phyloP scores from a whole-genome alignment of 164 flowering plant species.

The Cinnamomum chago region DNA sequence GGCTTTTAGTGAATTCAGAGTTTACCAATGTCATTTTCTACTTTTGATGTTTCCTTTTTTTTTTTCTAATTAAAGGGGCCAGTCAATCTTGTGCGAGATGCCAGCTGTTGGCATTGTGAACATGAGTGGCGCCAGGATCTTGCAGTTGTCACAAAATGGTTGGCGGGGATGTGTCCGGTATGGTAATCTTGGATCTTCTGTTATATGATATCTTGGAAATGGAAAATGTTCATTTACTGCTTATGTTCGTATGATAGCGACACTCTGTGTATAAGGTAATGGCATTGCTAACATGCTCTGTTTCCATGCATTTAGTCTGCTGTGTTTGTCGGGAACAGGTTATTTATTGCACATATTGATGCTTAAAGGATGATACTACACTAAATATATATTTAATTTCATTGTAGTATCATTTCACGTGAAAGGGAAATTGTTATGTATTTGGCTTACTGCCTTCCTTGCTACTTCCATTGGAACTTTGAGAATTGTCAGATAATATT shows the following conservation, averaged over 20 bases:
- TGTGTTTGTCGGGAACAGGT: neutral
- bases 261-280: neutral
- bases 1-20: too few species aligned
- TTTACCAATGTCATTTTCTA: neutral
- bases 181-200: constrained; percentile 13
- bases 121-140: constrained; percentile 98
- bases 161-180: constrained; percentile 89
- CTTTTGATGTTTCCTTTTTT: neutral
- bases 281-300: neutral
- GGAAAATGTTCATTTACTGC: neutral
- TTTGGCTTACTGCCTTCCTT: too few species aligned
- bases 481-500: too few species aligned
- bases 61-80: constrained; percentile 54
- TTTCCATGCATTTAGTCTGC: neutral
- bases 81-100: constrained; percentile 77
- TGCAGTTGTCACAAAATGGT: constrained; percentile 97
- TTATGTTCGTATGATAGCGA: neutral
- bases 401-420: too few species aligned
- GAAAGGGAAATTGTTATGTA: too few species aligned
- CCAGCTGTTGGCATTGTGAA: constrained; percentile 92
- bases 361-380: neutral
- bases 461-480: too few species aligned
- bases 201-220: neutral
- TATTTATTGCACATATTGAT: neutral
- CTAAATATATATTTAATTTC: too few species aligned